phyloP scores from a whole-genome alignment of 1,284 basidiomycete species.

The Tetrapyrgos nigripes region DNA sequence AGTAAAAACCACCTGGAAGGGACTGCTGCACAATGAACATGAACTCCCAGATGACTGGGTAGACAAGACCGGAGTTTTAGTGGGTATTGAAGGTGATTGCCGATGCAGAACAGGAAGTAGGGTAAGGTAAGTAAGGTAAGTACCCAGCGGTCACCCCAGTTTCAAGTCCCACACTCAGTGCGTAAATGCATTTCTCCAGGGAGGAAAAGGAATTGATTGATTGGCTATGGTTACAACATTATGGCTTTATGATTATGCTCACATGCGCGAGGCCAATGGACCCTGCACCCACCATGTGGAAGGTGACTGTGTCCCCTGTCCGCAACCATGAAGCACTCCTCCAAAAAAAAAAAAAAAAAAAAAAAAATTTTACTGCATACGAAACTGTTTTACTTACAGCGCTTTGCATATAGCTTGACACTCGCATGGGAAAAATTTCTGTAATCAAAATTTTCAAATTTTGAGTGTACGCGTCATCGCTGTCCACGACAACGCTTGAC shows the following conservation, averaged over 20 bases:
- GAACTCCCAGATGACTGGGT: conserved; percentile 25
- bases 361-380: too few species aligned
- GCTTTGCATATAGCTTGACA: too few species aligned
- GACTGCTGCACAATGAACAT: conserved; percentile 19
- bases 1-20: conserved; percentile 25
- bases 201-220: background rate
- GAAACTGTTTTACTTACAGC: too few species aligned
- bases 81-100: conserved; percentile 27
- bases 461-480: too few species aligned
- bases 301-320: too few species aligned
- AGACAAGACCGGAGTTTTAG: conserved; percentile 27
- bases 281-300: background rate
- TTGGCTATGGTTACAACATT: background rate
- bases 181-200: conserved; percentile 9
- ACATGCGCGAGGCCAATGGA: background rate
- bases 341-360: too few species aligned
- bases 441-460: too few species aligned
- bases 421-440: too few species aligned
- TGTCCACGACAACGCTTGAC: too few species aligned
- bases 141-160: background rate
- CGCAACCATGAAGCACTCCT: too few species aligned
- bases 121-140: background rate
- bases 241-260: background rate
- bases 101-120: background rate
- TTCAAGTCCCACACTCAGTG: conserved; percentile 10